phyloP scores from a whole-genome alignment of 192 early-diverging fungal species.

The Diversispora eburnea region DNA sequence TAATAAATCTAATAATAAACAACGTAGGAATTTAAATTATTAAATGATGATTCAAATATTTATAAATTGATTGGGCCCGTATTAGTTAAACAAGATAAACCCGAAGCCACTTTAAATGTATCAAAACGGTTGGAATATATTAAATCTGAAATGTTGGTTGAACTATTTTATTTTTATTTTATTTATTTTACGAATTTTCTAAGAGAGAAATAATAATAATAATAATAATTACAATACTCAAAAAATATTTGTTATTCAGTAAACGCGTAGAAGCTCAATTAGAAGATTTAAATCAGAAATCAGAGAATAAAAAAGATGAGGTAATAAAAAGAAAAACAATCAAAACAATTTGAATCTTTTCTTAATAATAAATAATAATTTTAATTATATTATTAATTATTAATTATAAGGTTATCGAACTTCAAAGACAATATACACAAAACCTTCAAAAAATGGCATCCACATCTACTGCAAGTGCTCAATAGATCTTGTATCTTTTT shows the following conservation, averaged over 20 bases:
- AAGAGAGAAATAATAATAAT: background rate
- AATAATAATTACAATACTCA: background rate
- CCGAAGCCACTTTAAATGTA: slow-evolving; percentile 84
- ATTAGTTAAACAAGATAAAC: slow-evolving; percentile 86
- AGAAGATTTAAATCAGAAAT: slow-evolving; percentile 75
- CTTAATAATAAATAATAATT: background rate
- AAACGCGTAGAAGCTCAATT: slow-evolving; percentile 81
- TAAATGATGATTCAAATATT: slow-evolving; percentile 79
- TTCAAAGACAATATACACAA: background rate
- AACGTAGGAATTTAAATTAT: slow-evolving; percentile 75
- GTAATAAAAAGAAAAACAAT: slow-evolving; percentile 3
- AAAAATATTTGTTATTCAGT: slow-evolving; percentile 45
- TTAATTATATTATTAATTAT: background rate
- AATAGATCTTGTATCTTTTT: background rate
- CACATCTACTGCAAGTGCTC: background rate
- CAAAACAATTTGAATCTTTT: background rate
- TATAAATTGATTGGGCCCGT: slow-evolving; percentile 98
- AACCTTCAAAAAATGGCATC: background rate
- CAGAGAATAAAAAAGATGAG: slow-evolving; percentile 78
- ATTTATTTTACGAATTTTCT: background rate
- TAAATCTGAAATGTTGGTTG: slow-evolving; percentile 75
- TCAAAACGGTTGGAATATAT: slow-evolving; percentile 95
- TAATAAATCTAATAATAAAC: too few relatives aligned
- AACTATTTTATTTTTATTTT: background rate
- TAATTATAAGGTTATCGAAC: slow-evolving; percentile 1